A percentile compares a stretch with the other conserved stretches of the same genome.
Conservation (phyloP, 78 protist genomes). For the Tieghemostelium lacteum region DNA sequence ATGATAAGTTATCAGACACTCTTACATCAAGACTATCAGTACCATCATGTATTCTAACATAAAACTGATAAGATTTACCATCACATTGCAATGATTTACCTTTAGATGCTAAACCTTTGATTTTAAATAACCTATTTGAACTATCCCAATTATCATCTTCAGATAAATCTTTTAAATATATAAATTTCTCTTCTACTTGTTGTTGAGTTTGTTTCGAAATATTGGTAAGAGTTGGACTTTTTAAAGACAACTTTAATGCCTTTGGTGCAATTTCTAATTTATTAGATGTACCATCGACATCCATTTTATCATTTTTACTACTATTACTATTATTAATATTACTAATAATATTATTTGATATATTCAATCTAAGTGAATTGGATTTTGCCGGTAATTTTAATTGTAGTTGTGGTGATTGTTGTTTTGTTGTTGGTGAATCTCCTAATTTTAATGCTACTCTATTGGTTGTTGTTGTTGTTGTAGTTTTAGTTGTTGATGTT, state of each 20-base stretch:
- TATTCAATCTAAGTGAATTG: too few species aligned
- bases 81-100: too few species aligned
- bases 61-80: background rate
- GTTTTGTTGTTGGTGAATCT: background rate
- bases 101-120: too few species aligned
- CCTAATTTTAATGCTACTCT: background rate
- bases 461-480: background rate
- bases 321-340: constrained; percentile 4
- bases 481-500: background rate
- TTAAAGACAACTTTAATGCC: too few species aligned
- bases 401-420: background rate
- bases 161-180: too few species aligned
- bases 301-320: background rate
- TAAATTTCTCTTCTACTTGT: too few species aligned
- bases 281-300: background rate
- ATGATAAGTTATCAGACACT: background rate
- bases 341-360: constrained; percentile 3
- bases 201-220: background rate
- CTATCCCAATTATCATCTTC: too few species aligned
- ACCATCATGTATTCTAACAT: background rate
- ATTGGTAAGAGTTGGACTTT: too few species aligned
- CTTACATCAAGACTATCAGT: background rate
- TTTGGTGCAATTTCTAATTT: background rate
- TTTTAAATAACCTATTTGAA: too few species aligned
- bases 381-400: background rate